Evolutionary conservation across 2,329 filamentous ascomycete species (phyloP).

Genomic region (Calonectria pteridis): DNA sequence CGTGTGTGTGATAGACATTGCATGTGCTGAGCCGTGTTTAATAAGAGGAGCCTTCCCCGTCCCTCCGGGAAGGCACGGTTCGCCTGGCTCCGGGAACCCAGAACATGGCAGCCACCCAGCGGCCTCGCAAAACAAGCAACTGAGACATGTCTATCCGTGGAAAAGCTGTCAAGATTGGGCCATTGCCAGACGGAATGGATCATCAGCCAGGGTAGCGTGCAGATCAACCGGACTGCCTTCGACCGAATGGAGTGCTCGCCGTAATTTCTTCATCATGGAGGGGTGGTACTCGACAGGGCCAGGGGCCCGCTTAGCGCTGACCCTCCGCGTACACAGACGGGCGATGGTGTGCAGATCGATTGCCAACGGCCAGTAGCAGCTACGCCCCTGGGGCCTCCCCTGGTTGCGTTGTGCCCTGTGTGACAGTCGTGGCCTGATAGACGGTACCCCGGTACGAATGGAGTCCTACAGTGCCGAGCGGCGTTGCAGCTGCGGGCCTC

Average conservation of each 20-base stretch:
- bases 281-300: neutral
- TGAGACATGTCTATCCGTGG: neutral
- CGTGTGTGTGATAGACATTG: neutral
- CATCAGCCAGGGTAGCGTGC: neutral
- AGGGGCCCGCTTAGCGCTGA: neutral
- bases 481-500: neutral
- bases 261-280: neutral
- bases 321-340: neutral
- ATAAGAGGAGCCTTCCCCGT: neutral
- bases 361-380: neutral
- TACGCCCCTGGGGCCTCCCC: neutral
- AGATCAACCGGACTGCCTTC: neutral
- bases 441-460: neutral
- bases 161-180: neutral
- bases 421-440: no score
- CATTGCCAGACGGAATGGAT: constrained; percentile 2
- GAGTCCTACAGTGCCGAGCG: neutral
- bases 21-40: neutral
- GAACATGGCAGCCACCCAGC: neutral
- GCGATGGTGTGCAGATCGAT: neutral
- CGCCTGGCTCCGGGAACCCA: neutral
- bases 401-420: neutral
- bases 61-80: neutral
- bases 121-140: neutral
- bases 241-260: neutral